phyloP scores from a whole-genome alignment of 192 early-diverging fungal species.

The Gaertneriomyces semiglobifer region DNA sequence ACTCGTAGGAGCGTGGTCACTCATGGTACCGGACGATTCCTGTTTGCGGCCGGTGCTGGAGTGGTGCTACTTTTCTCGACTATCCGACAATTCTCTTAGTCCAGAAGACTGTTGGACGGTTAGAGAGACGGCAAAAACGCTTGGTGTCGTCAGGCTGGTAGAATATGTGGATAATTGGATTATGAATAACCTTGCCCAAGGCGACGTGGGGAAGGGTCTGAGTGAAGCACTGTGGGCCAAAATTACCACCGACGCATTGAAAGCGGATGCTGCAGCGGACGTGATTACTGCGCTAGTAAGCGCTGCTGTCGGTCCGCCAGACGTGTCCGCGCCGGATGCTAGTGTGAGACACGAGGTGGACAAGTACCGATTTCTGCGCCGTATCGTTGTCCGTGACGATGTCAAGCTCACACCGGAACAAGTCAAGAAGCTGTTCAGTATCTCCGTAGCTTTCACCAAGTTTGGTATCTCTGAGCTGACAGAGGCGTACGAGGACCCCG shows the following conservation, averaged over 20 bases:
- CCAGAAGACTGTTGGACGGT: conserved; percentile 17
- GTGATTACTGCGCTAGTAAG: conserved; percentile 1
- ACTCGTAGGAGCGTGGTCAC: conserved; percentile 5
- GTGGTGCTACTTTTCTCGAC: conserved; percentile 25
- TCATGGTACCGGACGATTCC: not conserved
- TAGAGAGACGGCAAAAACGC: conserved; percentile 1
- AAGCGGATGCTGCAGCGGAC: not conserved
- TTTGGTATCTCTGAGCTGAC: conserved; percentile 18
- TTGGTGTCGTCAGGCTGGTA: conserved; percentile 6
- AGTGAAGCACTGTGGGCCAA: conserved; percentile 13
- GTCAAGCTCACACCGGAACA: conserved; percentile 7
- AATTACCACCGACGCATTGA: conserved; percentile 2
- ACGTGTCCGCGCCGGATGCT: not conserved
- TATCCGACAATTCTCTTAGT: conserved; percentile 4
- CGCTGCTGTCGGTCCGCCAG: not conserved
- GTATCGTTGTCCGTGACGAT: not conserved
- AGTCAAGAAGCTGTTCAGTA: not conserved
- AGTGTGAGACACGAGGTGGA: not conserved
- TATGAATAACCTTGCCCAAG: not conserved
- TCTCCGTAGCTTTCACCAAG: conserved; percentile 11
- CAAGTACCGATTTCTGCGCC: conserved; percentile 25
- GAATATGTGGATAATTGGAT: conserved; percentile 17
- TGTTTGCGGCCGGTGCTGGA: conserved; percentile 20
- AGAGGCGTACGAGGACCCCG: conserved; percentile 19
- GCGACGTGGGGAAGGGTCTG: not conserved